Evolutionary conservation across 805 yeast species (phyloP), one percentile per base, ranked within the genome.

Genomic region (Candida easanensis): DNA sequence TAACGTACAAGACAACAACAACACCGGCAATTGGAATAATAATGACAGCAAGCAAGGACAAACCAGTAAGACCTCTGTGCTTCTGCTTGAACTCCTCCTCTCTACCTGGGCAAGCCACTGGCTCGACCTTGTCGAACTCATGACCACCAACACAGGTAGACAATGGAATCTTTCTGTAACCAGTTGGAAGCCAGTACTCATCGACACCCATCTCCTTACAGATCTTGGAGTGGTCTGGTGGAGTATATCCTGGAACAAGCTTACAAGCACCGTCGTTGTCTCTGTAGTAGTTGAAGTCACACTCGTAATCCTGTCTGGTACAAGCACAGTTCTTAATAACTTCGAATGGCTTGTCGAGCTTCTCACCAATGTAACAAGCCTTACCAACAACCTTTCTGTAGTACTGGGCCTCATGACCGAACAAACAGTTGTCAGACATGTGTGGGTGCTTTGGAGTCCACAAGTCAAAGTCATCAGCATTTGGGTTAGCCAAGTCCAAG

Each of bases 81-180:
- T 75, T 69, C 45, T 72, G 65, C 25, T 65, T 61, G 42, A 79
- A 89, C 52, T 88, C 82, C 10, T 66, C 63, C 48, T 82, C 80
- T 55, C 81, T 86, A 1, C 98, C 98, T 5, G 98, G 97, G 63
- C 99, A 93, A 7, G 97, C 77, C 42, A 68, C 73, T 3, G 84
- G 71, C 16, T 68, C 73, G 62, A 80, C 76, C 30, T 75, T 71
- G 57, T 87, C 97, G 40, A 87, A 74, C 44, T 74, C 71, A 42
- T 78, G 64, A 4, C 98, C 98, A 18, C 88, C 95, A 34, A 68
- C 73, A 68, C 99, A 93, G 0, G 96, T 87, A 11, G 93, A 82
- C 43, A 86, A 61, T 1, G 96, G 93, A 21, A 90, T 76, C 54
- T 79, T 80, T 61, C 99, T 79, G 63, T 93, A 93, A 1, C 98